Base-by-base conservation (phyloP, 306 rosid species). In the Cucurbita moschata region DNA sequence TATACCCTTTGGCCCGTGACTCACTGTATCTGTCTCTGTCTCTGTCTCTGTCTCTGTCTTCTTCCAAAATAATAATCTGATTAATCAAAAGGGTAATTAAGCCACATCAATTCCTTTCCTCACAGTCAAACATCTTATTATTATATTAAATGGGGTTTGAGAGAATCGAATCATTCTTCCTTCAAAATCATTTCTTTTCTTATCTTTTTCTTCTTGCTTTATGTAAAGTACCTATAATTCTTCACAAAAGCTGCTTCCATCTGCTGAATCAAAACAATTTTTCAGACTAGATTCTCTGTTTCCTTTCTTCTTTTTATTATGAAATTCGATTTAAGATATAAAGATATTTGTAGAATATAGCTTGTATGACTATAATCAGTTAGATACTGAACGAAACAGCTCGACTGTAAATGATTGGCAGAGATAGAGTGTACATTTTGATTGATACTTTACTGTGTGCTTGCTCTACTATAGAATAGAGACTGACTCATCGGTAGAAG, bases 111-210 rank as follows among this genome's bases (percentile, higher is more conserved):
- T 58, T 58, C 0, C 26, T 10, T 39, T 16, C 4, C 30, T 8
- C 23, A 47, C 14, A 15, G 74, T 70, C 74, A 50, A 70, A 70
- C 46, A 4, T 10, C 4, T 46, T 5, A 46, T 69, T 26, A 69
- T 69, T 26, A 26, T 13, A 68, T 49, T 26, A 26, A 46, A 69
- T 46, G 6, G 42, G 73, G 40, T 18, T 21, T 10, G 55, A 67
- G 57, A 70, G 60, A 70, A 50, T 23, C 47, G 57, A 70, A 70
- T 70, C 74, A 70, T 70, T 66, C 21, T 68, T 23, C 18, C 73
- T 47, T 68, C 73, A 49, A 26, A 69, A 23, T 68, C 4, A 47
- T 67, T 70, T 68, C 3, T 44, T 67, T 15, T 62, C 10, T 15
- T 6, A 68, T 13, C 57, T 21, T 68, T 68, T 7, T 68, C 43